Evolutionary conservation across 768 basidiomycete genomes (phyloP).

Genomic region (Agrocybe pediades): DNA sequence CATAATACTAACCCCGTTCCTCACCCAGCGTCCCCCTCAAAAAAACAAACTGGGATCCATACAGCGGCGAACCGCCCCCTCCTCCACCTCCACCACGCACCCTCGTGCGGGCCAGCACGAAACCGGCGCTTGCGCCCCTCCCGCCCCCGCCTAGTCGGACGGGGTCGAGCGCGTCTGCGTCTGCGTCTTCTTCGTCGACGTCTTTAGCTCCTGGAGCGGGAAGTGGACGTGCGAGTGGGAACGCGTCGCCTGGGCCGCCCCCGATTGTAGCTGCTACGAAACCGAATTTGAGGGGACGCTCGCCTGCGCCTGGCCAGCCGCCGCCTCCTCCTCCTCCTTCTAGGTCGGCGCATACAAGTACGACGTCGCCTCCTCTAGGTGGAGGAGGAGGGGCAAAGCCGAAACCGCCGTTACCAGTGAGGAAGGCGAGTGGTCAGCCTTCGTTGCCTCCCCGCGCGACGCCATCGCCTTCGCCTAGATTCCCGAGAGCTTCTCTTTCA

Average conservation of each 20-base stretch:
- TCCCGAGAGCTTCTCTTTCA: too few species aligned
- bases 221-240: too few species aligned
- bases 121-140: slow-evolving; percentile 27
- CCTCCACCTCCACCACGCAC: slow-evolving; percentile 46
- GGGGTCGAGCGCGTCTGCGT: slow-evolving; percentile 16
- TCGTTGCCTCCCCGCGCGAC: slow-evolving; percentile 23
- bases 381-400: too few species aligned
- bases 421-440: neutral
- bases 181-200: too few species aligned
- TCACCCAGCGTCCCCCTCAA: slow-evolving; percentile 53
- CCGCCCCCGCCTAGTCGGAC: slow-evolving; percentile 41
- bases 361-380: too few species aligned
- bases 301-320: too few species aligned
- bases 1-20: neutral
- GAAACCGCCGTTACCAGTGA: neutral
- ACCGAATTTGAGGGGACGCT: slow-evolving; percentile 1
- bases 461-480: slow-evolving; percentile 22
- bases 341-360: too few species aligned
- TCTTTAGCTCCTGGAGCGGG: too few species aligned
- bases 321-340: too few species aligned
- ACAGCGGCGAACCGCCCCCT: slow-evolving; percentile 53
- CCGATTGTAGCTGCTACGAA: neutral
- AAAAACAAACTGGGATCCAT: slow-evolving; percentile 66
- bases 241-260: slow-evolving; percentile 19
- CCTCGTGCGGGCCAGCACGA: slow-evolving; percentile 29